A percentile compares a stretch with the other conserved stretches of the same genome.
These are phyloP conservation scores for Saraca asoca DNA, from an alignment of 331 rosid genomes.

Conservation along the genomic window DNA sequence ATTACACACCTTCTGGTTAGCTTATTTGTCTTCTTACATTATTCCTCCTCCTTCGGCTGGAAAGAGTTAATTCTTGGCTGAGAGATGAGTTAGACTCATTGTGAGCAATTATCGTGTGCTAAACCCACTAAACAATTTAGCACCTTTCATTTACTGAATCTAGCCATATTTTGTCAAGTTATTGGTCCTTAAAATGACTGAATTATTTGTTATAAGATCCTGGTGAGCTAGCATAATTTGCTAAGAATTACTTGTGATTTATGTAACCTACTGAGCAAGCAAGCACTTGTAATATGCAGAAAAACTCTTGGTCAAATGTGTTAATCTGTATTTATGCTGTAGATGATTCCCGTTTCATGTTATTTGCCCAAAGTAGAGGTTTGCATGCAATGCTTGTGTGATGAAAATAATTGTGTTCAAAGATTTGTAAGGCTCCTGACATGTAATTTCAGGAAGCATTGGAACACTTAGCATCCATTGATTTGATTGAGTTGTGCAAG, in stretches of 20 bases:
- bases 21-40: neutral
- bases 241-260: too few relatives aligned
- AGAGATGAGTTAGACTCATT: conserved; percentile 1
- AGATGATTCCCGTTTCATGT: neutral
- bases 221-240: too few relatives aligned
- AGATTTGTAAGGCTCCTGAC: conserved; percentile 25
- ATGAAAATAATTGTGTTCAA: conserved; percentile 3
- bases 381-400: conserved; percentile 9
- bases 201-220: too few relatives aligned
- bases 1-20: neutral
- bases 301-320: neutral
- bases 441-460: conserved; percentile 71
- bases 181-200: neutral
- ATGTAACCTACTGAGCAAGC: too few relatives aligned
- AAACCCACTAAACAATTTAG: conserved; percentile 20
- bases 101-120: neutral
- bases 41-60: neutral
- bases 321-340: conserved; percentile 1
- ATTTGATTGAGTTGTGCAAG: conserved; percentile 82
- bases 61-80: neutral
- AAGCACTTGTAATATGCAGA: too few relatives aligned
- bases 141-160: neutral
- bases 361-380: neutral
- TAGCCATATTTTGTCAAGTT: neutral
- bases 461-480: conserved; percentile 83